Evolutionary conservation across 768 basidiomycete species (phyloP).

Genomic region (Amanita exitialis): DNA sequence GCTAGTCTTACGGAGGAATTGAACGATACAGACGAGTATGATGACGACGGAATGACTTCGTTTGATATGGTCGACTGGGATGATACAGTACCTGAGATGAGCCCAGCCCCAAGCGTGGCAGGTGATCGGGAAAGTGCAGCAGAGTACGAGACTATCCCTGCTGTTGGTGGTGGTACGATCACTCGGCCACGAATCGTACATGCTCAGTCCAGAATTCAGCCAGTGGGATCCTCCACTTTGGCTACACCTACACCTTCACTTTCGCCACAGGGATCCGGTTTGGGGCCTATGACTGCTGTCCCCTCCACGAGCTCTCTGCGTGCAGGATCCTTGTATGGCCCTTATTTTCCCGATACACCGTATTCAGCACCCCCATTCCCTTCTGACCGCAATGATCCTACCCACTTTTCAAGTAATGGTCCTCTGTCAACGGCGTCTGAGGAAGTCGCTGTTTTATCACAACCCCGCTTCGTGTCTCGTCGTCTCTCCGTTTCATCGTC

Average conservation of each 20-base stretch:
- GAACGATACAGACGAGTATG: conserved; percentile 23
- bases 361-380: conserved; percentile 7
- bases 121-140: conserved; percentile 31
- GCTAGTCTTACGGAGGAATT: conserved; percentile 73
- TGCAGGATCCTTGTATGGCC: conserved; percentile 18
- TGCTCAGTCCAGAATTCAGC: conserved; percentile 69
- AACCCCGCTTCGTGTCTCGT: conserved; percentile 17
- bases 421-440: conserved; percentile 5
- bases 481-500: conserved; percentile 27
- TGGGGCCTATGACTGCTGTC: conserved; percentile 13
- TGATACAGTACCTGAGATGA: conserved; percentile 36
- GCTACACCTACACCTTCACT: conserved; percentile 10
- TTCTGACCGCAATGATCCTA: neutral
- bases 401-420: neutral
- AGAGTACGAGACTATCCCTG: conserved; percentile 84
- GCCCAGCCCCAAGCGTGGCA: conserved; percentile 31
- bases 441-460: conserved; percentile 8
- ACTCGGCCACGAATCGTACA: conserved; percentile 81
- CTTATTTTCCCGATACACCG: conserved; percentile 13
- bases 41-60: conserved; percentile 29
- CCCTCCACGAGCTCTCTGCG: conserved; percentile 1
- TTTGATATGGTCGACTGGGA: conserved; percentile 71
- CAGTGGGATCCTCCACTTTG: conserved; percentile 17
- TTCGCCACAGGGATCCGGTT: conserved; percentile 6
- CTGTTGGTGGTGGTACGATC: conserved; percentile 84